Conservation (phyloP, 257 asterid species). For the Solanum okadae region DNA sequence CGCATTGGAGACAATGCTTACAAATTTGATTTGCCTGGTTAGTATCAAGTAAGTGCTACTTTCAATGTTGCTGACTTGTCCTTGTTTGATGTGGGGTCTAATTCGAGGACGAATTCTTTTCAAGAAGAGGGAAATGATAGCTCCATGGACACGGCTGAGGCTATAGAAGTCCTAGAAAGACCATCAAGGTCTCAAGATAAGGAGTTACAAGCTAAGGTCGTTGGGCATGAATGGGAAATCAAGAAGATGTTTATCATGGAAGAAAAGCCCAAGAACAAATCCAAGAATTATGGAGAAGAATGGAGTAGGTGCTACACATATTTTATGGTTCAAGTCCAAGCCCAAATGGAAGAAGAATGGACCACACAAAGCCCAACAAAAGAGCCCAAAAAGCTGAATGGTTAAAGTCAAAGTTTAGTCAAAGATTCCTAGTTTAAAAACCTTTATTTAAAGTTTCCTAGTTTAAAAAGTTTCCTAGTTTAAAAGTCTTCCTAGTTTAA, state of each 20-base stretch:
- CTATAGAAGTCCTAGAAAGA: neutral
- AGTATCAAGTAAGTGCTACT: neutral
- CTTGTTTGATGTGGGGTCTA: neutral
- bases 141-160: neutral
- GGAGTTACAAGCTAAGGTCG: too few species aligned
- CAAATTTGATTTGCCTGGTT: neutral
- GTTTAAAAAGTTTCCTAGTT: too few species aligned
- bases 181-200: neutral
- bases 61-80: neutral
- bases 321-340: neutral
- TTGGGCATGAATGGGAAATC: too few species aligned
- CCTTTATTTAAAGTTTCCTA: too few species aligned
- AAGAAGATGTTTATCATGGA: neutral
- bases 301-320: too few species aligned
- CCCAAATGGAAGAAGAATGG: neutral
- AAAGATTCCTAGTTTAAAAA: neutral
- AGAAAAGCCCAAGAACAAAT: neutral
- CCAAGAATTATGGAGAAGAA: neutral
- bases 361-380: neutral
- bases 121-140: neutral
- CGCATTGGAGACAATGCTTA: neutral
- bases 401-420: neutral
- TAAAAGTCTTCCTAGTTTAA: too few species aligned
- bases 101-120: neutral
- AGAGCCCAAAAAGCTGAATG: neutral